Percentiles rank a stretch among this genome's conserved stretches.
Evolutionary conservation across 257 asterid genomes (phyloP).

Genomic region (Marsdenia floribunda): DNA sequence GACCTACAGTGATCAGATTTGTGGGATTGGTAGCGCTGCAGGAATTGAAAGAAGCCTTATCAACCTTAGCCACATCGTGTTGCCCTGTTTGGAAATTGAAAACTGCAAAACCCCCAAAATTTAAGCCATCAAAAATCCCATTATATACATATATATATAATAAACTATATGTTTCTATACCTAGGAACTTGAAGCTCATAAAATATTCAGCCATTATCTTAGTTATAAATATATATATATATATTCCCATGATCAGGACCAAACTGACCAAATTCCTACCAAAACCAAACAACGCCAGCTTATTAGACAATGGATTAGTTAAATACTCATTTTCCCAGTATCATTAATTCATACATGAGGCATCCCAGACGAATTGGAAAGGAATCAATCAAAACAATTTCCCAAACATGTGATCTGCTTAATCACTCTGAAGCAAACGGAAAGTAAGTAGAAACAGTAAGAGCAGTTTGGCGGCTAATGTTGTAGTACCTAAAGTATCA

Average conservation of each 20-base stretch:
- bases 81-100: slow-evolving; percentile 11
- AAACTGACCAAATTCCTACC: neutral
- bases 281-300: neutral
- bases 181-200: neutral
- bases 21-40: slow-evolving; percentile 10
- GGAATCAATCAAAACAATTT: neutral
- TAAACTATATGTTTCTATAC: too few species aligned
- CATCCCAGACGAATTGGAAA: too few species aligned
- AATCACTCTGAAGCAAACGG: neutral
- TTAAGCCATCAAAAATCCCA: too few species aligned
- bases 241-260: neutral
- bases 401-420: neutral
- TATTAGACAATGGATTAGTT: neutral
- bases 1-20: neutral
- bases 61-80: slow-evolving; percentile 12
- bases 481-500: slow-evolving; percentile 20
- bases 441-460: neutral
- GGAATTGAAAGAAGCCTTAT: slow-evolving; percentile 7
- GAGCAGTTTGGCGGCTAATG: neutral
- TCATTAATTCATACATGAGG: too few species aligned
- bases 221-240: neutral
- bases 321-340: neutral
- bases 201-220: neutral
- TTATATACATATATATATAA: neutral
- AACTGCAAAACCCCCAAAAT: slow-evolving; percentile 1